phyloP scores from a whole-genome alignment of 805 yeast genomes.

The Jamesozyma spencerorum region DNA sequence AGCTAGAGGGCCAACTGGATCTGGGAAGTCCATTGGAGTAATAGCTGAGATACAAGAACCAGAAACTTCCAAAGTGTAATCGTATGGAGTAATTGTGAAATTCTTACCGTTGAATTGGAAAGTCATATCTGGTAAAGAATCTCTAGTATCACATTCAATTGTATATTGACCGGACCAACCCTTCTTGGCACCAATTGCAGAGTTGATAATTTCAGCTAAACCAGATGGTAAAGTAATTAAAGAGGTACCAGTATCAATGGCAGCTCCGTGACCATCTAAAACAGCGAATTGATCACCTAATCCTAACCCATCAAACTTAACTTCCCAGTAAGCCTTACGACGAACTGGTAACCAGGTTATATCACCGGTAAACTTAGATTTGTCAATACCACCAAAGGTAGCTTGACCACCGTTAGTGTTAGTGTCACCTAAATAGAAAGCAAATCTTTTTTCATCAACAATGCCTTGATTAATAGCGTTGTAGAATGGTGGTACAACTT shows the following conservation, averaged over 20 bases:
- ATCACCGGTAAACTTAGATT: slow-evolving; percentile 66
- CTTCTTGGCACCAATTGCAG: slow-evolving; percentile 95
- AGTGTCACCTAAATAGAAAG: slow-evolving; percentile 87
- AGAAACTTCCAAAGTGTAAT: slow-evolving; percentile 86
- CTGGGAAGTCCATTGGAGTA: slow-evolving; percentile 96
- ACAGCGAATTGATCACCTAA: slow-evolving; percentile 88
- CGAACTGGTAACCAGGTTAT: slow-evolving; percentile 95
- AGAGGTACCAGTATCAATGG: slow-evolving; percentile 97
- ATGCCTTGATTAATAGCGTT: slow-evolving; percentile 76
- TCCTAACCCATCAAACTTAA: slow-evolving; percentile 79
- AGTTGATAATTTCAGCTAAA: slow-evolving; percentile 87
- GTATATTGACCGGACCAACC: slow-evolving; percentile 97
- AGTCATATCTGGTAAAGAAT: slow-evolving; percentile 79
- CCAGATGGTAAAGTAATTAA: slow-evolving; percentile 91
- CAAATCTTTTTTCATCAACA: slow-evolving; percentile 75
- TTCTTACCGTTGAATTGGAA: slow-evolving; percentile 83
- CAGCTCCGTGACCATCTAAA: slow-evolving; percentile 82
- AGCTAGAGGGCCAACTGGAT: slow-evolving; percentile 92
- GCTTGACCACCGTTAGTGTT: slow-evolving; percentile 79
- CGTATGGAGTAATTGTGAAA: slow-evolving; percentile 82
- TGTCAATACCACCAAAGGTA: slow-evolving; percentile 90
- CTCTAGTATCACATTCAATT: slow-evolving; percentile 82
- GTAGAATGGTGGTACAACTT: slow-evolving; percentile 88
- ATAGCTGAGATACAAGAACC: slow-evolving; percentile 95
- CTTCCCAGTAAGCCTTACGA: slow-evolving; percentile 99